phyloP scores from a whole-genome alignment of 2,329 filamentous ascomycete species.

The Colletotrichum somersetense region DNA sequence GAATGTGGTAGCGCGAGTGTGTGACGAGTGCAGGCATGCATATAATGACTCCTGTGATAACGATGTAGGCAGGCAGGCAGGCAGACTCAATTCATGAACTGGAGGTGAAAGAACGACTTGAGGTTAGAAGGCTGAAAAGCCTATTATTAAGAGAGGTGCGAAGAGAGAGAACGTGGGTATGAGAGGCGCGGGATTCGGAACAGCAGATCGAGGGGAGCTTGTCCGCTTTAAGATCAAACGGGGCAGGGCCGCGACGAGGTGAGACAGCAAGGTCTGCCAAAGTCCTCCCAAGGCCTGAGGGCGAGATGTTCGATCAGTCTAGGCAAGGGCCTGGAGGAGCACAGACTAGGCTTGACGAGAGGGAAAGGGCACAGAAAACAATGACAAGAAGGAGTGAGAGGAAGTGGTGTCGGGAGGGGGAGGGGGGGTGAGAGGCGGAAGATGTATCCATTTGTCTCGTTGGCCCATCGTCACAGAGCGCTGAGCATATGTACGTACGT shows the following conservation, averaged over 20 bases:
- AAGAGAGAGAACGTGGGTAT: conserved; percentile 49
- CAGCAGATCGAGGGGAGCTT: conserved; percentile 44
- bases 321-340: conserved; percentile 41
- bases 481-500: neutral
- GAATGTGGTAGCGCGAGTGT: conserved; percentile 22
- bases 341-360: conserved; percentile 41
- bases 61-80: conserved; percentile 25
- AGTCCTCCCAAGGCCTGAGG: conserved; percentile 39
- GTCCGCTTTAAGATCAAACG: conserved; percentile 47
- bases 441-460: conserved; percentile 39
- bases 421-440: conserved; percentile 41
- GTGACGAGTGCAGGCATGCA: conserved; percentile 14
- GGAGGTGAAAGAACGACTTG: conserved; percentile 43
- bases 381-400: conserved; percentile 32
- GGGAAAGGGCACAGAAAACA: conserved; percentile 35
- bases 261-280: conserved; percentile 35
- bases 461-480: conserved; percentile 32
- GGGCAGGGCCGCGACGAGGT: conserved; percentile 40
- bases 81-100: conserved; percentile 3
- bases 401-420: conserved; percentile 30
- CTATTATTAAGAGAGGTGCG: conserved; percentile 43
- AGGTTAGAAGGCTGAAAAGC: conserved; percentile 39
- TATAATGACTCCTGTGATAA: conserved; percentile 6
- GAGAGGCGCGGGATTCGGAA: conserved; percentile 43
- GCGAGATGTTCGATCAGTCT: conserved; percentile 41